Evolutionary conservation across 805 yeast genomes (phyloP).

Genomic region (Citeromyces matritensis): DNA sequence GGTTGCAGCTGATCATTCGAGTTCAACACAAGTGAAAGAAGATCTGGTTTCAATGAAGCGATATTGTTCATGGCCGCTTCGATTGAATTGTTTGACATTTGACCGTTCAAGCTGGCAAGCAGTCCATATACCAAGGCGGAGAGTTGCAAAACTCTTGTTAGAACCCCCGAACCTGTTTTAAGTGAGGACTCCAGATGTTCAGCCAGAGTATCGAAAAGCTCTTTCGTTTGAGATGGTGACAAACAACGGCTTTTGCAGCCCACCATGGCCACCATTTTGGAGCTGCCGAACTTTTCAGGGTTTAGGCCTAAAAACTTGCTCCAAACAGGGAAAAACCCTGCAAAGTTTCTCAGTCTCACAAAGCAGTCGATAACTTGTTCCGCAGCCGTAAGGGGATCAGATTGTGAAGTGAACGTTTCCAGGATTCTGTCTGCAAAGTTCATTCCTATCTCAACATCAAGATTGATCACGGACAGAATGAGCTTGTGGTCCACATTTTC

Average conservation of each 20-base stretch:
- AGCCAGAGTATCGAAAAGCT: slow-evolving; percentile 8
- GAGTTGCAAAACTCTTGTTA: slow-evolving; percentile 38
- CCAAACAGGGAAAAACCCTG: slow-evolving; percentile 33
- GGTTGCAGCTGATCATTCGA: slow-evolving; percentile 2
- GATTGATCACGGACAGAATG: too few relatives aligned
- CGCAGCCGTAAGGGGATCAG: slow-evolving; percentile 25
- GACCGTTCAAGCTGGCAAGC: too few relatives aligned
- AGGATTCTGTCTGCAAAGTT: slow-evolving; percentile 15
- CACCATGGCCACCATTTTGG: too few relatives aligned
- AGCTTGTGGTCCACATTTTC: too few relatives aligned
- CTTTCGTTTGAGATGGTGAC: neutral
- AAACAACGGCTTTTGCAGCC: too few relatives aligned
- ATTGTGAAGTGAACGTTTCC: slow-evolving; percentile 21
- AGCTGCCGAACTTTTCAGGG: too few relatives aligned
- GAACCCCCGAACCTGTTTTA: slow-evolving; percentile 39
- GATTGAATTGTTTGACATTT: too few relatives aligned
- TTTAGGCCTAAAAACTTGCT: slow-evolving; percentile 5
- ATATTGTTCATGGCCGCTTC: too few relatives aligned
- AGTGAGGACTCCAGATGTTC: slow-evolving; percentile 23
- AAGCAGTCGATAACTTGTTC: slow-evolving; percentile 30
- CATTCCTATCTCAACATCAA: too few relatives aligned
- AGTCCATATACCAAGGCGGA: too few relatives aligned
- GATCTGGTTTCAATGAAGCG: too few relatives aligned
- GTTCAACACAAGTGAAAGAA: too few relatives aligned
- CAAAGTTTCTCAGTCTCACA: slow-evolving; percentile 42